Conservation (phyloP, 2,329 filamentous ascomycete genomes). For the Emmonsia crescens region DNA sequence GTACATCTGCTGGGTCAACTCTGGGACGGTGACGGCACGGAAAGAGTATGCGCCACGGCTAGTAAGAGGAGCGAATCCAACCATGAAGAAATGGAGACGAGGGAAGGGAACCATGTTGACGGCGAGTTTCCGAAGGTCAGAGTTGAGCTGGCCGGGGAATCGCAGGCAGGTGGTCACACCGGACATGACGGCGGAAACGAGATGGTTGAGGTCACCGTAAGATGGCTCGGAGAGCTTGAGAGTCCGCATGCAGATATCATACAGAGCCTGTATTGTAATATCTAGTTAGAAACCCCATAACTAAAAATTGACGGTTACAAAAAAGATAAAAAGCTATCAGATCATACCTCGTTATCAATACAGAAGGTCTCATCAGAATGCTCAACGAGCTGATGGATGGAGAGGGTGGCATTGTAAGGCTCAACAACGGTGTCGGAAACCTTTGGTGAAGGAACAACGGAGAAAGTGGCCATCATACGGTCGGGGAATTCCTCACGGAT, state of each 20-base stretch:
- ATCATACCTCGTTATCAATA: conserved; percentile 84
- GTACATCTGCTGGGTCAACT: conserved; percentile 99
- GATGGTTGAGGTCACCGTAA: conserved; percentile 98
- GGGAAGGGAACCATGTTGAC: conserved; percentile 99
- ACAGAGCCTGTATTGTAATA: conserved; percentile 61
- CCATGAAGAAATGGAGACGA: conserved; percentile 99
- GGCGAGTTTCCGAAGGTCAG: conserved; percentile 96
- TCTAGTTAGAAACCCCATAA: not conserved
- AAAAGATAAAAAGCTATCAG: not conserved
- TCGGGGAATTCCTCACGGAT: conserved; percentile 99
- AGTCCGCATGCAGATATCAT: conserved; percentile 99
- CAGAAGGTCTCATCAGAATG: conserved; percentile 99
- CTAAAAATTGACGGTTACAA: not conserved
- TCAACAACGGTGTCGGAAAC: conserved; percentile 99
- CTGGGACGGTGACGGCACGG: conserved; percentile 93
- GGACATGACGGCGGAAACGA: conserved; percentile 99
- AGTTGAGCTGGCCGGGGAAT: conserved; percentile 99
- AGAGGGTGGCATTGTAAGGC: conserved; percentile 99
- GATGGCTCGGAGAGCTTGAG: conserved; percentile 98
- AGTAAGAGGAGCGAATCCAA: conserved; percentile 96
- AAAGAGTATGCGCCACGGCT: conserved; percentile 86
- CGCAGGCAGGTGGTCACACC: conserved; percentile 96
- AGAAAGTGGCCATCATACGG: conserved; percentile 99
- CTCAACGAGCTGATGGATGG: conserved; percentile 97
- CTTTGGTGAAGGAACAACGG: conserved; percentile 96